Evolutionary conservation across 140 eudicot genomes (phyloP).

Genomic region (Bidens hawaiensis): DNA sequence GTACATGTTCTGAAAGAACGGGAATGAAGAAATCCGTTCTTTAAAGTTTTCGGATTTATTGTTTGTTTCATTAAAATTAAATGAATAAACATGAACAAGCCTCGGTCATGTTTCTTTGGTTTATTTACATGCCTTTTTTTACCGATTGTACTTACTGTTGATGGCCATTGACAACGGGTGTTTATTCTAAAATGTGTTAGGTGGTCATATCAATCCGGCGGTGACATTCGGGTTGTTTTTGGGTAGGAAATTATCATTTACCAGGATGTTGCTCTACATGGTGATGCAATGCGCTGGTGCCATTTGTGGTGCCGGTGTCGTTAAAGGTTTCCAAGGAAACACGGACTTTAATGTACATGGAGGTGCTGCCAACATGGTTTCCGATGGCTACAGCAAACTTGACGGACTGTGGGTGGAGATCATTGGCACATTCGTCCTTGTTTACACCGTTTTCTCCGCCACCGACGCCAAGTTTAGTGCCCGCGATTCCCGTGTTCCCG

Average conservation of each 20-base stretch:
- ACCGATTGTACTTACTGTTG: too few species aligned
- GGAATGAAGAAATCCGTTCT: too few species aligned
- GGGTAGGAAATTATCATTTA: slow-evolving; percentile 65
- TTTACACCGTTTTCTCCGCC: slow-evolving; percentile 81
- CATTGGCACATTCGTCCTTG: slow-evolving; percentile 62
- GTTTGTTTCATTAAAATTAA: too few species aligned
- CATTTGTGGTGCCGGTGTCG: slow-evolving; percentile 73
- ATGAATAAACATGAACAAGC: too few species aligned
- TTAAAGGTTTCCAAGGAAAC: slow-evolving; percentile 49
- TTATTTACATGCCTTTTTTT: too few species aligned
- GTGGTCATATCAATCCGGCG: slow-evolving; percentile 81
- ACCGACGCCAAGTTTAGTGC: slow-evolving; percentile 85
- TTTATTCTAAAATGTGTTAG: too few species aligned
- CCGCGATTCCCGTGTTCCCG: slow-evolving; percentile 79
- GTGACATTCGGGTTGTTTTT: slow-evolving; percentile 72
- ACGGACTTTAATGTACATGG: slow-evolving; percentile 36
- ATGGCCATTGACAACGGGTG: too few species aligned
- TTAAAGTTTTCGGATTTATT: too few species aligned
- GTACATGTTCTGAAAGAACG: too few species aligned
- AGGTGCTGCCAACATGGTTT: slow-evolving; percentile 71
- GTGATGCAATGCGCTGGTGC: slow-evolving; percentile 80
- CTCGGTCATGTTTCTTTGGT: too few species aligned
- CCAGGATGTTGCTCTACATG: slow-evolving; percentile 67
- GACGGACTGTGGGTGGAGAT: slow-evolving; percentile 68
- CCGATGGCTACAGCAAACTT: slow-evolving; percentile 56